Percentiles rank a stretch among this genome's conserved stretches.
Evolutionary conservation across 495 filamentous ascomycete species (phyloP).

Genomic region (Aspergillus coremiiformis): DNA sequence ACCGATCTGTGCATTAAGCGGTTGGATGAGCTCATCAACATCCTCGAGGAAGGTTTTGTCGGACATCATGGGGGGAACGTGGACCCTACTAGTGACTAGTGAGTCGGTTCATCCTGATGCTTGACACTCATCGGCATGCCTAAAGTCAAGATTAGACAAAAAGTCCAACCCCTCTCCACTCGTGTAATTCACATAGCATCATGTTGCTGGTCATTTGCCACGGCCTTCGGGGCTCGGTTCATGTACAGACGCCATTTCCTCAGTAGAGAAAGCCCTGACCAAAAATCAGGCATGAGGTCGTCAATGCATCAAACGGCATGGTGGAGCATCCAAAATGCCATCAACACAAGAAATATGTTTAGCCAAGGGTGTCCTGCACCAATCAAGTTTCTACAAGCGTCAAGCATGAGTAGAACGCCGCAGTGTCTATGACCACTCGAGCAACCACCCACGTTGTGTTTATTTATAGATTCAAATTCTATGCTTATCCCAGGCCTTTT

Average conservation of each 20-base stretch:
- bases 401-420: neutral
- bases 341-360: neutral
- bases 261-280: neutral
- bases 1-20: constrained; percentile 63
- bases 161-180: neutral
- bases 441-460: neutral
- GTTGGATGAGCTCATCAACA: constrained; percentile 63
- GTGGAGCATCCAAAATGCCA: neutral
- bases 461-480: constrained; percentile 15
- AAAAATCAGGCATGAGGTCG: neutral
- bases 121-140: neutral
- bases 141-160: neutral
- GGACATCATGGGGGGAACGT: constrained; percentile 20
- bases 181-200: neutral
- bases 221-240: neutral
- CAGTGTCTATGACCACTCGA: neutral
- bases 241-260: neutral
- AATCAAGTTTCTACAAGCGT: neutral
- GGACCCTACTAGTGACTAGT: constrained; percentile 7
- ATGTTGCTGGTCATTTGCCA: neutral
- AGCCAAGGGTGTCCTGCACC: neutral
- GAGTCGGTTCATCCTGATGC: neutral
- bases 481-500: constrained; percentile 29
- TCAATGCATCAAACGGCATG: neutral
- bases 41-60: constrained; percentile 61